Evolutionary conservation across 2,329 filamentous ascomycete genomes (phyloP).

Genomic region (Neospermospora avenae): DNA sequence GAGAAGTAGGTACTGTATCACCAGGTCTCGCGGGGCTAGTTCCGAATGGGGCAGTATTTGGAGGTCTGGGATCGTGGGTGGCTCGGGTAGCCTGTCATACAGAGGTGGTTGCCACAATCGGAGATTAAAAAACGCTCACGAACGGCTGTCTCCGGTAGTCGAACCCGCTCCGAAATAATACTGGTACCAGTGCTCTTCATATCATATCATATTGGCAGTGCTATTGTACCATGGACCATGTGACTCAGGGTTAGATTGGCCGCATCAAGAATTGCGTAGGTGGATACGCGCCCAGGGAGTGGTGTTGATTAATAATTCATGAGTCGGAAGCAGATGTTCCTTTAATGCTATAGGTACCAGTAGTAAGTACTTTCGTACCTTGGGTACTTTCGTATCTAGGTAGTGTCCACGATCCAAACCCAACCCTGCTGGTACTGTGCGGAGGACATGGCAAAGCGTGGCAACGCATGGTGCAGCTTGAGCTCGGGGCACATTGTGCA

Average conservation of each 20-base stretch:
- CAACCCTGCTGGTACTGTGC: background rate
- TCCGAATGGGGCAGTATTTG: background rate
- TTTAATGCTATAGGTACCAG: slow-evolving; percentile 1
- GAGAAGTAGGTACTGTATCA: slow-evolving; percentile 7
- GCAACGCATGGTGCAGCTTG: background rate
- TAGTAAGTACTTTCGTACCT: too few species aligned
- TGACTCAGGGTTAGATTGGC: slow-evolving; percentile 12
- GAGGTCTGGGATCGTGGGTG: background rate
- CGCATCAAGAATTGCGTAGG: background rate
- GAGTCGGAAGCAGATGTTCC: slow-evolving; percentile 5
- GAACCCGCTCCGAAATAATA: slow-evolving; percentile 4
- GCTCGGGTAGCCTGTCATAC: background rate
- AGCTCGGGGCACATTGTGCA: background rate
- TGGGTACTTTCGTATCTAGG: too few species aligned
- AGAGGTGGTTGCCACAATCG: slow-evolving; percentile 1
- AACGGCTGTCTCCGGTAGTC: slow-evolving; percentile 8
- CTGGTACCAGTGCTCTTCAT: background rate
- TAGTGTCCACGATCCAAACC: background rate
- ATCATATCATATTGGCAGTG: background rate
- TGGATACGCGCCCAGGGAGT: background rate
- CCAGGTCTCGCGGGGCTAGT: background rate
- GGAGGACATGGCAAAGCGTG: too few species aligned
- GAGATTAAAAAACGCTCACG: slow-evolving; percentile 17
- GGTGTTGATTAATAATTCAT: background rate
- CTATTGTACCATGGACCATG: slow-evolving; percentile 6